A percentile compares a stretch with the other conserved stretches of the same genome.
Evolutionary conservation across 202 grass and related monocot species (phyloP).

Genomic region (Musa balbisiana): DNA sequence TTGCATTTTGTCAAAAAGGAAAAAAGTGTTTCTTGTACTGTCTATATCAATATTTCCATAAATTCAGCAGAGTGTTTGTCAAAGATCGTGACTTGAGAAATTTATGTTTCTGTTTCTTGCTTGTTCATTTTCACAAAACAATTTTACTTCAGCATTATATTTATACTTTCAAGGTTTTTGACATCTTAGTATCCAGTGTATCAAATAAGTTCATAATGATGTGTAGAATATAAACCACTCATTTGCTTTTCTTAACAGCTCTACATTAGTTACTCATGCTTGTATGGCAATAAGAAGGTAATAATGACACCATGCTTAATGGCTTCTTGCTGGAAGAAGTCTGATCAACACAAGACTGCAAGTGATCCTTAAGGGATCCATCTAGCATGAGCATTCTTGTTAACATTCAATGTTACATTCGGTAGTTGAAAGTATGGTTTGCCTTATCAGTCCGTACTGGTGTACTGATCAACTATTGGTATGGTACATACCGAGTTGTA

Average conservation of each 20-base stretch:
- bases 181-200: too few relatives aligned
- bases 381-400: too few relatives aligned
- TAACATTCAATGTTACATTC: too few relatives aligned
- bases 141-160: neutral
- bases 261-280: neutral
- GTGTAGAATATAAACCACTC: neutral
- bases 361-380: neutral
- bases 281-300: neutral
- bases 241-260: neutral
- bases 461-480: too few relatives aligned
- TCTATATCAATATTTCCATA: neutral
- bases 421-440: too few relatives aligned
- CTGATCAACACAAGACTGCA: neutral
- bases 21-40: neutral
- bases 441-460: too few relatives aligned
- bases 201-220: too few relatives aligned
- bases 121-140: neutral
- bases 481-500: too few relatives aligned
- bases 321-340: neutral
- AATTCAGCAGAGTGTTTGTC: neutral
- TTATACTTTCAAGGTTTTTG: neutral
- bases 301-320: neutral
- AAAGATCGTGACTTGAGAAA: neutral
- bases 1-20: neutral
- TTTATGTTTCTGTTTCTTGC: neutral